Evolutionary conservation across 352 stramenopile genomes (phyloP).

Genomic region (Phytophthora agathidicida): DNA sequence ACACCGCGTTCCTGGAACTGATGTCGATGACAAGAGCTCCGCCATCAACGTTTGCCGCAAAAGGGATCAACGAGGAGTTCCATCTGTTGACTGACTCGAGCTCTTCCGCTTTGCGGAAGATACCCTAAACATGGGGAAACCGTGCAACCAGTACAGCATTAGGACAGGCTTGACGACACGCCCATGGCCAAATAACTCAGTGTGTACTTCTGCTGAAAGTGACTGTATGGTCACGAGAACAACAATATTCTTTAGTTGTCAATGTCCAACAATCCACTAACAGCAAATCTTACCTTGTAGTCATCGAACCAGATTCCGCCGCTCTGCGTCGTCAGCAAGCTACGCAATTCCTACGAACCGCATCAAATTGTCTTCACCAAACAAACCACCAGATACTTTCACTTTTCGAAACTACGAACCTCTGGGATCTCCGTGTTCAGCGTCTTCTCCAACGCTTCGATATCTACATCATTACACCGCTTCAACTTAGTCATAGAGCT

Average conservation of each 20-base stretch:
- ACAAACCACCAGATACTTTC: background rate
- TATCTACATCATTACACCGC: conserved; percentile 46
- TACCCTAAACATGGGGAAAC: conserved; percentile 59
- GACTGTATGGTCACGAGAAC: conserved; percentile 39
- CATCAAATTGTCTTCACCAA: background rate
- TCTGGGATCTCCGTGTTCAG: conserved; percentile 65
- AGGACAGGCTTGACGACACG: background rate
- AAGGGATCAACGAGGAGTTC: conserved; percentile 69
- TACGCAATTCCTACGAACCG: conserved; percentile 53
- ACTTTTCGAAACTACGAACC: conserved; percentile 22
- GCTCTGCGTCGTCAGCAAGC: conserved; percentile 74
- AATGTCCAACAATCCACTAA: background rate
- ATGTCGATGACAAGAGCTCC: conserved; percentile 65
- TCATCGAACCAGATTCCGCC: conserved; percentile 87
- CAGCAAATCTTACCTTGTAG: conserved; percentile 51
- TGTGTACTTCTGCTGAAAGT: conserved; percentile 56
- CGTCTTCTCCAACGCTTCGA: conserved; percentile 76
- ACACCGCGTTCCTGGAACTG: conserved; percentile 60
- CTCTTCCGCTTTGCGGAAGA: conserved; percentile 57
- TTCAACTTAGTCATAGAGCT: conserved; percentile 3
- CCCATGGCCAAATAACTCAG: background rate
- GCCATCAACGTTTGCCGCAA: conserved; percentile 76
- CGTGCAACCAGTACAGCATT: background rate
- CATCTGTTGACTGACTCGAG: conserved; percentile 56
- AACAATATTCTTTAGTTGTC: conserved; percentile 11